A percentile compares a stretch with the other conserved stretches of the same genome.
Conservation (phyloP, 139 green algal species). For the Tetraselmis chui region DNA sequence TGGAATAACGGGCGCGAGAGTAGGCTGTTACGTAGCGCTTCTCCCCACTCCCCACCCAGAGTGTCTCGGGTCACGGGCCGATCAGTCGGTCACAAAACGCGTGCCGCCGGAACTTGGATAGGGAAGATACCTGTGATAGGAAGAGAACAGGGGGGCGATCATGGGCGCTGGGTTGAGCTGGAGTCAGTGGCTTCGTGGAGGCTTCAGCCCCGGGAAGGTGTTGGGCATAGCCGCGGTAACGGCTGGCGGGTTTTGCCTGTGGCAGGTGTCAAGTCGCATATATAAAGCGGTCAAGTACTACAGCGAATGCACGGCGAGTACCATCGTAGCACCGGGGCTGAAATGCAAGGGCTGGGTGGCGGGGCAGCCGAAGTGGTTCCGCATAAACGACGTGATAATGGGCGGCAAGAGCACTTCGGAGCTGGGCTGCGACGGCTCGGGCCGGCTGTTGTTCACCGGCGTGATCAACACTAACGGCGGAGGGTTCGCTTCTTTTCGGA, state of each 20-base stretch:
- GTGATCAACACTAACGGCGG: slow-evolving; percentile 1
- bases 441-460: background rate
- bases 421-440: background rate
- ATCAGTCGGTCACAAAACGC: too few relatives aligned
- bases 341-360: background rate
- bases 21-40: too few relatives aligned
- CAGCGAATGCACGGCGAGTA: background rate
- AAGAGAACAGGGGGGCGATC: too few relatives aligned
- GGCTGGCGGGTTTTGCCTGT: background rate
- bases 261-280: background rate
- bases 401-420: background rate
- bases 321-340: background rate
- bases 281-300: background rate
- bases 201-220: background rate
- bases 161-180: too few relatives aligned
- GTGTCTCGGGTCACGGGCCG: too few relatives aligned
- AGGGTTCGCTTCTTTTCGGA: background rate
- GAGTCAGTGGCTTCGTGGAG: too few relatives aligned
- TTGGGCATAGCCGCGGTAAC: background rate
- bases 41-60: too few relatives aligned
- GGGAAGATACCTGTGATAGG: too few relatives aligned
- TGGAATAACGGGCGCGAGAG: too few relatives aligned
- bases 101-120: too few relatives aligned
- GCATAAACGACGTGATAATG: slow-evolving; percentile 5
- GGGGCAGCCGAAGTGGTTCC: background rate